phyloP scores from a whole-genome alignment of 495 filamentous ascomycete species.

The Platismatia glauca region DNA sequence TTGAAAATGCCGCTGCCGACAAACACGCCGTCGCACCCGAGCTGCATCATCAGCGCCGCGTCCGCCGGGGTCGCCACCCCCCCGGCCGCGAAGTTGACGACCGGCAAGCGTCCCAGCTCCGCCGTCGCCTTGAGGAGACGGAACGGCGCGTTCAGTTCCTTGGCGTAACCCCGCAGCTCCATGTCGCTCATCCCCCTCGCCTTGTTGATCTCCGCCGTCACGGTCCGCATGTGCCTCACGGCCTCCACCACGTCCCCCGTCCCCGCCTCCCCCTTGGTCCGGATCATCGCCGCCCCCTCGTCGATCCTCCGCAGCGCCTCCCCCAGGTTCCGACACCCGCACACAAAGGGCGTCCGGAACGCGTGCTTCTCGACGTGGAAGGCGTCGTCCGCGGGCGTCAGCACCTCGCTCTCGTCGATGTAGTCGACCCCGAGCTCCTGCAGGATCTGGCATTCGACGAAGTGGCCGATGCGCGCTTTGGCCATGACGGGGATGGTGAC shows the following conservation, averaged over 20 bases:
- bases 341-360: constrained; percentile 88
- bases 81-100: constrained; percentile 98
- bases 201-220: constrained; percentile 71
- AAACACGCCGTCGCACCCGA: constrained; percentile 96
- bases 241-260: constrained; percentile 98
- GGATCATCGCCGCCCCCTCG: constrained; percentile 97
- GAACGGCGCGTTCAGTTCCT: constrained; percentile 68
- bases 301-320: constrained; percentile 87
- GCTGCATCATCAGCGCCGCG: constrained; percentile 97
- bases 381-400: constrained; percentile 83
- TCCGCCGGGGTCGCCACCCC: constrained; percentile 94
- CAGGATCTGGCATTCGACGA: constrained; percentile 97
- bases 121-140: constrained; percentile 78
- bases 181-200: constrained; percentile 62
- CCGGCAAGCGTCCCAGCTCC: constrained; percentile 76
- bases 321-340: constrained; percentile 89
- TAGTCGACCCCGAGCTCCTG: constrained; percentile 93
- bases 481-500: constrained; percentile 99
- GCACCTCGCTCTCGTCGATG: constrained; percentile 94
- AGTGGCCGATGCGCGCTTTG: constrained; percentile 95
- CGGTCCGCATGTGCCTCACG: constrained; percentile 89
- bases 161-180: constrained; percentile 67
- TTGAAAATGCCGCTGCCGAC: constrained; percentile 98
- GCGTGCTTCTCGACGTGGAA: constrained; percentile 85
- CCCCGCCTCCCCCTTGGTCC: constrained; percentile 95